These are phyloP conservation scores for Pythium volutum DNA, from an alignment of 352 stramenopile genomes.

Conservation along the genomic window DNA sequence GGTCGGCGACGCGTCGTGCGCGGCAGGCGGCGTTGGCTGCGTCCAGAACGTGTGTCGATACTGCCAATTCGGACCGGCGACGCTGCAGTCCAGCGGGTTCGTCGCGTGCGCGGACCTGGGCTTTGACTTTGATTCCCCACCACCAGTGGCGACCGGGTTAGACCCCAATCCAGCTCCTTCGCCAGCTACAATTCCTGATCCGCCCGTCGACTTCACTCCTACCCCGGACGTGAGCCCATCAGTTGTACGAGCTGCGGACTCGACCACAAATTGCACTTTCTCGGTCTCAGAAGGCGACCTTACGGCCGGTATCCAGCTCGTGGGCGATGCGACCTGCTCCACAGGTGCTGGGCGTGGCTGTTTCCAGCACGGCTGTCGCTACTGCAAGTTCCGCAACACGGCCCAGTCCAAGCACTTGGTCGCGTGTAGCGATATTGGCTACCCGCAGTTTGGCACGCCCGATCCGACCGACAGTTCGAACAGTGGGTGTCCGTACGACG, in stretches of 20 bases:
- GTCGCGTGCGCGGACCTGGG: neutral
- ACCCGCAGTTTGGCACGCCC: constrained; percentile 2
- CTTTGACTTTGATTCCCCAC: neutral
- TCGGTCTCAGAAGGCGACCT: constrained; percentile 29
- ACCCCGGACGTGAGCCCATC: no score
- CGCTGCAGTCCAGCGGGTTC: neutral
- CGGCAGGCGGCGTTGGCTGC: constrained; percentile 31
- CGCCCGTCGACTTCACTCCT: no score
- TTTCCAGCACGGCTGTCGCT: constrained; percentile 1
- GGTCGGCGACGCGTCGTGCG: constrained; percentile 27
- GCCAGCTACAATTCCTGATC: neutral
- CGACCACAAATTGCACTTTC: constrained; percentile 9
- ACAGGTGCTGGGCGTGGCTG: neutral
- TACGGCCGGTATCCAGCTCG: constrained; percentile 23
- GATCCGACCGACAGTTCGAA: neutral
- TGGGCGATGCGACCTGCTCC: neutral
- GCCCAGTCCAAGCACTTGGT: constrained; percentile 9
- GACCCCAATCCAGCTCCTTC: neutral
- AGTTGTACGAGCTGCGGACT: no score
- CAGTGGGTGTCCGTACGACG: neutral
- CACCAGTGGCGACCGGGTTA: neutral
- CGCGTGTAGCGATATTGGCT: constrained; percentile 8
- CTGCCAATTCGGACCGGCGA: constrained; percentile 9
- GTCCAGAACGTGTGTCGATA: constrained; percentile 36
- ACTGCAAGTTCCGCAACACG: constrained; percentile 6